phyloP scores from a whole-genome alignment of 1,284 basidiomycete genomes.

The Cryptococcus sp. region DNA sequence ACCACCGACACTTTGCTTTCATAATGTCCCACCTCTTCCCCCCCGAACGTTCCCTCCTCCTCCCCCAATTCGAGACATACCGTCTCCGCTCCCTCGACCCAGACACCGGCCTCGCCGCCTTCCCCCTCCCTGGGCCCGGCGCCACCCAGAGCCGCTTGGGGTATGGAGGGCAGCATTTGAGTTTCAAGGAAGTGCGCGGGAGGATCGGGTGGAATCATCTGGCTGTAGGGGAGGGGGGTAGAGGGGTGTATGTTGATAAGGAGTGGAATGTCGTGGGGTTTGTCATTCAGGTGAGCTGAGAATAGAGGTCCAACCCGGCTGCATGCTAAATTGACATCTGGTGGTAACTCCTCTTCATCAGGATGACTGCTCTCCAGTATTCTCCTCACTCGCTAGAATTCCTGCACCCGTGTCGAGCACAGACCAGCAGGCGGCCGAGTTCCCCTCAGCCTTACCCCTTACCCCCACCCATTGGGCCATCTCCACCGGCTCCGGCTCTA shows the following conservation, averaged over 20 bases:
- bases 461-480: constrained; percentile 58
- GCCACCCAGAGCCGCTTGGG: constrained; percentile 41
- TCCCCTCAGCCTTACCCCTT: constrained; percentile 68
- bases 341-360: constrained; percentile 36
- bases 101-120: constrained; percentile 21
- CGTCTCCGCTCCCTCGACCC: constrained; percentile 39
- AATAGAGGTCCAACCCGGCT: too few relatives aligned
- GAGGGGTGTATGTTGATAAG: constrained; percentile 65
- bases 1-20: not conserved
- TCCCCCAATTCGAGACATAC: constrained; percentile 47
- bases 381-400: constrained; percentile 60
- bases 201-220: constrained; percentile 84
- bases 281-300: constrained; percentile 52
- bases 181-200: constrained; percentile 65
- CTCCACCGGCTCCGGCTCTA: constrained; percentile 66
- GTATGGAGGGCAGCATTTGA: constrained; percentile 30
- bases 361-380: constrained; percentile 57
- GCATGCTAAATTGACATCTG: too few relatives aligned
- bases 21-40: constrained; percentile 34
- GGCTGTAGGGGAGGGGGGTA: constrained; percentile 53
- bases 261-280: constrained; percentile 63
- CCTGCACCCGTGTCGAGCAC: constrained; percentile 50
- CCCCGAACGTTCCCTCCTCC: constrained; percentile 26
- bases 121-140: constrained; percentile 30
- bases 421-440: constrained; percentile 57